Evolutionary conservation across 2,329 filamentous ascomycete genomes (phyloP).

Genomic region (Penicillium sp.): DNA sequence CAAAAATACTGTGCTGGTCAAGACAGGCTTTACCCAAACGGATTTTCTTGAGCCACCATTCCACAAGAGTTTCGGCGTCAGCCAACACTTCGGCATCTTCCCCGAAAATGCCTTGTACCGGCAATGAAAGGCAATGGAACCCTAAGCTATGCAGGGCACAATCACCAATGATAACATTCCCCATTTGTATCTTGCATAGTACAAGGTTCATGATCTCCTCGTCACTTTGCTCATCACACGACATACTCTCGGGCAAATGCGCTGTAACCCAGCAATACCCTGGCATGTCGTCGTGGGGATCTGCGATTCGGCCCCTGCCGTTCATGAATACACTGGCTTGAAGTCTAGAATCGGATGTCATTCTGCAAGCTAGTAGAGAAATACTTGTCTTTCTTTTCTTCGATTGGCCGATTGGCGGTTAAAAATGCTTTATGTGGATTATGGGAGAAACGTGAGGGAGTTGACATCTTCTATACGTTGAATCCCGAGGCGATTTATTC

Average conservation of each 20-base stretch:
- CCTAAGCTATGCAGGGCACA: background rate
- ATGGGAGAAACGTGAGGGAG: background rate
- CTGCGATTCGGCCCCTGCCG: background rate
- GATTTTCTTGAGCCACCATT: background rate
- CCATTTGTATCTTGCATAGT: background rate
- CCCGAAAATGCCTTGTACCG: background rate
- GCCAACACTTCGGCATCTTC: background rate
- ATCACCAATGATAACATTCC: background rate
- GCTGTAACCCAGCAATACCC: background rate
- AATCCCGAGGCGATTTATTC: background rate
- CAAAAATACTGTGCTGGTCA: constrained; percentile 1
- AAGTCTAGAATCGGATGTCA: background rate
- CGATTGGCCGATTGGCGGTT: background rate
- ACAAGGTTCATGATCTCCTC: background rate
- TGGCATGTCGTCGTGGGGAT: background rate
- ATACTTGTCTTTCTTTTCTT: background rate
- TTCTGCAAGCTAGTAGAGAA: background rate
- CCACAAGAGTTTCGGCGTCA: background rate
- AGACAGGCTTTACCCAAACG: background rate
- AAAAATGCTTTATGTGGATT: background rate
- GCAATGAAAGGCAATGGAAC: background rate
- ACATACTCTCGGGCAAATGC: background rate
- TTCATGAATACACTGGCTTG: constrained; percentile 1
- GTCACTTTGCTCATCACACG: background rate
- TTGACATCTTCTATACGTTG: background rate